Evolutionary conservation across 2,329 filamentous ascomycete genomes (phyloP), one percentile per base, ranked within the genome.

Genomic region (Geosmithia morbida): DNA sequence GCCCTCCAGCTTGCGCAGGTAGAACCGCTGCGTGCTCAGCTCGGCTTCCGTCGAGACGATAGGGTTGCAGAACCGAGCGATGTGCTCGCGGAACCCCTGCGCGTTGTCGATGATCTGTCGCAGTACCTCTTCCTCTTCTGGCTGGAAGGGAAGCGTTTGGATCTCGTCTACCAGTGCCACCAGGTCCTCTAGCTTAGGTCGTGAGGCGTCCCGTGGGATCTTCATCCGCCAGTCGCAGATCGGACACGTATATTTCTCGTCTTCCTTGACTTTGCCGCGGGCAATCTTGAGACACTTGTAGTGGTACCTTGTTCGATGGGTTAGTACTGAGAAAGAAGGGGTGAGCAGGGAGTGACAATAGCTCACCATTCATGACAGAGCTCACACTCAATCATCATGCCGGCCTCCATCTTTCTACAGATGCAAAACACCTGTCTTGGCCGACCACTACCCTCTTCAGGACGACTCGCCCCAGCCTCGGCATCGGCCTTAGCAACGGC

Each of bases 381-480:
- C 61, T 97, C 92, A 61, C 92, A 98, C 65, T 98, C 92, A 56
- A 98, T 97, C 92, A 98, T 98, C 84, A 97, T 94, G 46, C 92
- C 92, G 39, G 90, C 88, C 64, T 98, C 92, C 7, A 87, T 79
- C 52, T 37, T 37, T 37, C 33, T 37, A 13, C 33, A 37, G 33
- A 37, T 37, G 33, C 33, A 37, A 37, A 37, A 37, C 33, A 37
- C 33, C 33, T 37, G 33, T 16, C 33, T 37, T 3, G 33, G 13
- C 3, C 33, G 33, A 13, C 11, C 33, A 13, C 33, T 11, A 13
- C 11, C 33, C 33, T 37, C 33, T 3, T 37, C 33, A 13, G 33
- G 33, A 7, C 33, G 33, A 37, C 33, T 37, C 11, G 14, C 11
- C 14, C 33, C 33, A 16, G 33, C 11, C 33, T 16, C 33, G 13